Percentiles rank a stretch among this genome's conserved stretches.
phyloP scores from a whole-genome alignment of 495 filamentous ascomycete species.

The Talaromyces thailandensis region DNA sequence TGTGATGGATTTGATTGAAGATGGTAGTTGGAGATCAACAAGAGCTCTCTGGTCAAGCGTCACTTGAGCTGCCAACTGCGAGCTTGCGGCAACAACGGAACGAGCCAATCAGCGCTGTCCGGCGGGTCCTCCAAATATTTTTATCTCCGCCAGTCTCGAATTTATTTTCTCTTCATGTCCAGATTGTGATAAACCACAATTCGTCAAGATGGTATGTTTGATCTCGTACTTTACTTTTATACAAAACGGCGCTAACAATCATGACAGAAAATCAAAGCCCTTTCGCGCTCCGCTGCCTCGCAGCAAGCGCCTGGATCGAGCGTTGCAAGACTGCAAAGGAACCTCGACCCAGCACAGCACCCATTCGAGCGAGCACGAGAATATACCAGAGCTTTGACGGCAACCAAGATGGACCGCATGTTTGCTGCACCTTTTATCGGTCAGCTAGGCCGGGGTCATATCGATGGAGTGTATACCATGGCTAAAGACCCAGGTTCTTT shows the following conservation, averaged over 20 bases:
- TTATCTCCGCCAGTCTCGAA: not conserved
- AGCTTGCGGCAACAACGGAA: not conserved
- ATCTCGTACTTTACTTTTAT: not conserved
- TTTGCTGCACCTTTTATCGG: constrained; percentile 89
- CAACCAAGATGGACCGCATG: constrained; percentile 89
- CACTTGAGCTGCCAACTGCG: not conserved
- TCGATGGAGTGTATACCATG: constrained; percentile 80
- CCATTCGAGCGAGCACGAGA: constrained; percentile 92
- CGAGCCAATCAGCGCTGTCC: not conserved
- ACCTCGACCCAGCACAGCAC: constrained; percentile 86
- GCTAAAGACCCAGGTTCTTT: constrained; percentile 62
- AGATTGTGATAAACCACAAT: not conserved
- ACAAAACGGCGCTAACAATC: not conserved
- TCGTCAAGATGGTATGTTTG: not conserved
- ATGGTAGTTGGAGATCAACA: not conserved
- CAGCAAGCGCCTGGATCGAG: constrained; percentile 72
- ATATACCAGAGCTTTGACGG: constrained; percentile 83
- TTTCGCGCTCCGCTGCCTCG: constrained; percentile 66
- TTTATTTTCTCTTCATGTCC: not conserved
- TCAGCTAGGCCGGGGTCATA: constrained; percentile 82
- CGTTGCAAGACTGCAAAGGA: constrained; percentile 66
- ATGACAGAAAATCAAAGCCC: constrained; percentile 81
- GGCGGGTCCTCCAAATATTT: constrained; percentile 3
- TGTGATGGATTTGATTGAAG: not conserved
- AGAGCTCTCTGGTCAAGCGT: constrained; percentile 4